Conservation (phyloP, 306 rosid genomes). For the Castanea mollissima region DNA sequence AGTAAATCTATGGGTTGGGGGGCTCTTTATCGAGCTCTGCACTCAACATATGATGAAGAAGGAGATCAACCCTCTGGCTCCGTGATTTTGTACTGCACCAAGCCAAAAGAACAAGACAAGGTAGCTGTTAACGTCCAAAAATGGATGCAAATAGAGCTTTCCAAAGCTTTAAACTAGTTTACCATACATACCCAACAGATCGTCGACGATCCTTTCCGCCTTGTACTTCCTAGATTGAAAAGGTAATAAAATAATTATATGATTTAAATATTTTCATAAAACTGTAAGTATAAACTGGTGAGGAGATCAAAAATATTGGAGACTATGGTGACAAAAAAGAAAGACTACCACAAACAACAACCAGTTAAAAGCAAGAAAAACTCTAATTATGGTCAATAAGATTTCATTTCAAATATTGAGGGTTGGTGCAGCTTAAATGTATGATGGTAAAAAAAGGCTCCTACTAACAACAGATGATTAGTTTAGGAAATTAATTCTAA, state of each 20-base stretch:
- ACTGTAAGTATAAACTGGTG: background rate
- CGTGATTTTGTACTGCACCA: constrained; percentile 71
- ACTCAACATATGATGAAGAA: constrained; percentile 98
- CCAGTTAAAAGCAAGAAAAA: constrained; percentile 4
- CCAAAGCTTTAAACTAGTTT: constrained; percentile 5
- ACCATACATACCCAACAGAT: constrained; percentile 58
- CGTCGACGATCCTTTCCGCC: constrained; percentile 45
- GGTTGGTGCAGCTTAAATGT: background rate
- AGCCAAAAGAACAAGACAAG: constrained; percentile 20
- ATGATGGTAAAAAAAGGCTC: background rate
- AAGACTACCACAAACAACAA: constrained; percentile 14
- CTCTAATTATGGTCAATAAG: background rate
- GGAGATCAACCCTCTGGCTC: constrained; percentile 81
- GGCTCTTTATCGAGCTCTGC: constrained; percentile 59
- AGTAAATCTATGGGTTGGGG: constrained; percentile 35
- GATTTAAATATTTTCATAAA: constrained; percentile 11
- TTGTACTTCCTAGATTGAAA: constrained; percentile 45
- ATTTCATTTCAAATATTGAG: constrained; percentile 3
- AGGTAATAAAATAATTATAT: constrained; percentile 16
- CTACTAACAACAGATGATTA: background rate
- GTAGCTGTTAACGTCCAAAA: constrained; percentile 15
- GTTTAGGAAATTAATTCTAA: background rate
- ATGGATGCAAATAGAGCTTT: constrained; percentile 1
- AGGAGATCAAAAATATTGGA: constrained; percentile 6
- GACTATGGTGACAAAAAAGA: background rate